Evolutionary conservation across 192 early-diverging fungal genomes (phyloP), one percentile per base, ranked within the genome.

Genomic region (Umbelopsis ramanniana): DNA sequence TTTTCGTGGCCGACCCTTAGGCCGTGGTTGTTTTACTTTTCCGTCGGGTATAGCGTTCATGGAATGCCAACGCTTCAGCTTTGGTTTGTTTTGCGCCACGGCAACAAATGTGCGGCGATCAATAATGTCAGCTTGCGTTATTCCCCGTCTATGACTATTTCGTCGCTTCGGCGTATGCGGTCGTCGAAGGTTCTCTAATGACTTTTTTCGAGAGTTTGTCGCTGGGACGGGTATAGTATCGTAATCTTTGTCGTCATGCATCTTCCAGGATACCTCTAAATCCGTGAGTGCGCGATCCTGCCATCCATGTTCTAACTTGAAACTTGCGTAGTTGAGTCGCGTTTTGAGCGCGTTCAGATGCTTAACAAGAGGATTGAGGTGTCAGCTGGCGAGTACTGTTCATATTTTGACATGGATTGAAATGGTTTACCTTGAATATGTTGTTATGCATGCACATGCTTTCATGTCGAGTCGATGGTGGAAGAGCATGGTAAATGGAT

Each of bases 291-390:
- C 67, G 37, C 66, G 70, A 6, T 71, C 68, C 54, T 79, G 73
- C 77, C 77, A 79, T 29, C 77, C 77, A 54, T 79, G 23, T 26
- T 69, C 69, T 54, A 79, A 33, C 46, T 79, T 79, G 73, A 79
- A 79, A 21, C 73, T 69, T 26, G 77, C 77, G 67, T 74, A 79
- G 35, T 48, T 54, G 43, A 79, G 50, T 26, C 73, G 40, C 10
- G 73, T 57, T 54, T 74, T 68, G 53, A 74, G 73, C 57, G 57
- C 57, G 57, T 63, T 63, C 29, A 63, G 17, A 63, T 63, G 57
- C 57, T 63, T 4, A 17, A 63, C 29, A n/a, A 37, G 35, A 63
- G 26, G 35, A 2, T 2, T 17, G 6, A 29, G 57, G n/a, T 37
- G 33, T 11, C 19, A 63, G 57, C 33, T 33, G 33, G 48, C 48